A percentile compares a stretch with the other conserved stretches of the same genome.
These are phyloP conservation scores for Sinapis alba DNA, from an alignment of 441 rosid genomes.

Conservation along the genomic window DNA sequence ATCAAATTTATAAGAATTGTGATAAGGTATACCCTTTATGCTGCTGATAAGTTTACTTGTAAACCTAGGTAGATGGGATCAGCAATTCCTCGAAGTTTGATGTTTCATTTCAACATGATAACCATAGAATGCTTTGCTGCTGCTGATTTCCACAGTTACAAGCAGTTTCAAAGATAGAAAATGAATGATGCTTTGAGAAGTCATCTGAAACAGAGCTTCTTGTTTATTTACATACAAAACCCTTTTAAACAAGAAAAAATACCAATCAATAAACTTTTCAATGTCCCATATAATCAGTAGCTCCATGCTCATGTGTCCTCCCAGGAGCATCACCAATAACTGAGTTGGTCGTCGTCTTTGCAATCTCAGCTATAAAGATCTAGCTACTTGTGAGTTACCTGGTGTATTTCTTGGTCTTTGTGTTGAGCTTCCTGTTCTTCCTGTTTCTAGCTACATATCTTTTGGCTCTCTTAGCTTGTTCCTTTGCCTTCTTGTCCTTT, in stretches of 20 bases:
- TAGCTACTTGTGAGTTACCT: constrained; percentile 46
- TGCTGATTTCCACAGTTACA: not conserved
- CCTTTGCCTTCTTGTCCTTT: constrained; percentile 23
- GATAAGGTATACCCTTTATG: not conserved
- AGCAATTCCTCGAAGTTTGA: not conserved
- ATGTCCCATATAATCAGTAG: constrained; percentile 25
- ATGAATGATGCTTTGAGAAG: too few relatives aligned
- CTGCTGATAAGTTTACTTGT: not conserved
- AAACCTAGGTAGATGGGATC: not conserved
- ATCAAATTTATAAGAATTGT: not conserved
- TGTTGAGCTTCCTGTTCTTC: constrained; percentile 64
- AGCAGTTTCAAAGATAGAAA: not conserved
- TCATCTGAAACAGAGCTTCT: not conserved
- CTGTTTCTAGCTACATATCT: too few relatives aligned
- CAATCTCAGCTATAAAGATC: constrained; percentile 65
- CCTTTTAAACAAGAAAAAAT: not conserved
- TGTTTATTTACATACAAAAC: constrained; percentile 19
- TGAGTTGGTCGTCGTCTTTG: constrained; percentile 56
- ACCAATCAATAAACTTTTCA: not conserved
- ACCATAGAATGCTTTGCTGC: not conserved
- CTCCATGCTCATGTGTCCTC: not conserved
- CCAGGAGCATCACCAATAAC: constrained; percentile 48
- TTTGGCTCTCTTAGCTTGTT: constrained; percentile 28
- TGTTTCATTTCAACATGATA: not conserved
- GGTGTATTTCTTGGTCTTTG: constrained; percentile 21